Evolutionary conservation across 495 filamentous ascomycete species (phyloP).

Genomic region (Penicillium desertorum): DNA sequence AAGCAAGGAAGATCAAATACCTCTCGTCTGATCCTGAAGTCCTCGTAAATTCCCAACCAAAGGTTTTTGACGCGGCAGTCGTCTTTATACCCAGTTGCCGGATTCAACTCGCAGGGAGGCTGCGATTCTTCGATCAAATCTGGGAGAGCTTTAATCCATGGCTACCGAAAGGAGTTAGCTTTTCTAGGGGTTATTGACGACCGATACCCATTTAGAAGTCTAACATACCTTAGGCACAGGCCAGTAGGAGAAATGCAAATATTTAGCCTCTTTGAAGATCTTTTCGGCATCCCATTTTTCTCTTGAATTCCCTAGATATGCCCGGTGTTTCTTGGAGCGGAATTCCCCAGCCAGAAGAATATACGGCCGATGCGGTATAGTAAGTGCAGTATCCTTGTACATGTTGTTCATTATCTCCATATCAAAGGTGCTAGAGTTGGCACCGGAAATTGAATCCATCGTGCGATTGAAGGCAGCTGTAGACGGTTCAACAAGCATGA

Average conservation of each 20-base stretch:
- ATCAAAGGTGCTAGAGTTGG: constrained; percentile 17
- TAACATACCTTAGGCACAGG: constrained; percentile 58
- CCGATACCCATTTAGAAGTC: not conserved
- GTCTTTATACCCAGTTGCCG: not conserved
- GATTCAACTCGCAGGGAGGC: not conserved
- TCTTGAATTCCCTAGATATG: constrained; percentile 54
- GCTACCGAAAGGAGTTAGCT: not conserved
- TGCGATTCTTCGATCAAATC: not conserved
- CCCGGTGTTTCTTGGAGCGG: constrained; percentile 47
- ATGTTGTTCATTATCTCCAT: constrained; percentile 56
- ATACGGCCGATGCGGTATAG: constrained; percentile 67
- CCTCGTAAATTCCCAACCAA: not conserved
- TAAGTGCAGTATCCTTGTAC: constrained; percentile 55
- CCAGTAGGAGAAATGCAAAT: constrained; percentile 70
- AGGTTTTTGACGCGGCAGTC: not conserved
- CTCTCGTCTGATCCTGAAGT: not conserved
- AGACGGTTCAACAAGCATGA: constrained; percentile 59
- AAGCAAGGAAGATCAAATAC: not conserved
- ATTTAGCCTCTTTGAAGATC: constrained; percentile 60
- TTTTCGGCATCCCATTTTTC: constrained; percentile 60
- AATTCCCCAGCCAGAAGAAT: constrained; percentile 64
- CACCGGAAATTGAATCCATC: constrained; percentile 33
- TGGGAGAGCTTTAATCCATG: not conserved
- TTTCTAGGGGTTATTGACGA: not conserved
- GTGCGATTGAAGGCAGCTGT: constrained; percentile 46